Percentiles rank a stretch among this genome's conserved stretches.
Conservation (phyloP, 129 eudicot species). For the Centella asiatica region DNA sequence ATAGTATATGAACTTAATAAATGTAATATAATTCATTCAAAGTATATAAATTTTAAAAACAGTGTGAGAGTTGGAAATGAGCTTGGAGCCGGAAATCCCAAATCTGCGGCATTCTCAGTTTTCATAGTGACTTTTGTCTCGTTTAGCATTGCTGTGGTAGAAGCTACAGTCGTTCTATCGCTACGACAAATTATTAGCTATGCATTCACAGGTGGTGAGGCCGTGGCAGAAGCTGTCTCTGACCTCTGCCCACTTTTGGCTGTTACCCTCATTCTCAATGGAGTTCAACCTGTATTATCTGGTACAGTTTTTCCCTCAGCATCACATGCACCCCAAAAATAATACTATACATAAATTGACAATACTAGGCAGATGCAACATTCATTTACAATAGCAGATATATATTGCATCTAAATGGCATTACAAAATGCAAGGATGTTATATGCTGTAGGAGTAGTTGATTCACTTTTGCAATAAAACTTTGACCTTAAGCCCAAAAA, state of each 20-base stretch:
- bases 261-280: slow-evolving; percentile 33
- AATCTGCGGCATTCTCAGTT: slow-evolving; percentile 35
- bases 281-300: neutral
- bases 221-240: slow-evolving; percentile 36
- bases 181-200: slow-evolving; percentile 36
- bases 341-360: too few species aligned
- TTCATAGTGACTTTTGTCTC: slow-evolving; percentile 29
- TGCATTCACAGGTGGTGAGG: slow-evolving; percentile 34
- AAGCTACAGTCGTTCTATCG: slow-evolving; percentile 24
- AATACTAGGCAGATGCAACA: too few species aligned
- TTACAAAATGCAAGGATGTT: too few species aligned
- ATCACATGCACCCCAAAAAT: too few species aligned
- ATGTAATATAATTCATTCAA: too few species aligned
- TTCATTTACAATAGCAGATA: too few species aligned
- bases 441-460: too few species aligned
- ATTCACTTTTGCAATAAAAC: too few species aligned
- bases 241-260: slow-evolving; percentile 41
- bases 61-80: slow-evolving; percentile 56
- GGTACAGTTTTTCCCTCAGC: neutral
- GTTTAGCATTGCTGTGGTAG: slow-evolving; percentile 23
- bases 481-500: too few species aligned
- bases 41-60: neutral
- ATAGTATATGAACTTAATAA: too few species aligned
- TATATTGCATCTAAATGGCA: too few species aligned
- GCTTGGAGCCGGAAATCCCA: slow-evolving; percentile 46